Percentiles rank a stretch among this genome's conserved stretches.
These are phyloP conservation scores for Jacaranda copaia DNA, from an alignment of 257 asterid species.

Conservation along the genomic window DNA sequence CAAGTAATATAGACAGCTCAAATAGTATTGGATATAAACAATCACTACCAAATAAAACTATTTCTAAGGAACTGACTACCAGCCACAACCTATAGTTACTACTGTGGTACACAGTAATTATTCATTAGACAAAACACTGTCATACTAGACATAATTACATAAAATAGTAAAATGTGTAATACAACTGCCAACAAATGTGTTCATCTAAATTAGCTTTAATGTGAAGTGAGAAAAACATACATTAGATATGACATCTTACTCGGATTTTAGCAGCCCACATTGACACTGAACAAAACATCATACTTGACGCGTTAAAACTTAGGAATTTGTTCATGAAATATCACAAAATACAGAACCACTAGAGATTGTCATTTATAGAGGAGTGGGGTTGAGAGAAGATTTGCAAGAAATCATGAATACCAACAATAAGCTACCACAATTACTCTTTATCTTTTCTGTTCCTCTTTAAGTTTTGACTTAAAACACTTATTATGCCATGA, in stretches of 20 bases:
- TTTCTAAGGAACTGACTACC: not conserved
- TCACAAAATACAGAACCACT: no score
- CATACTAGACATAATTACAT: not conserved
- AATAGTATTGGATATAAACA: not conserved
- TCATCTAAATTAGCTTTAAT: slow-evolving; percentile 9
- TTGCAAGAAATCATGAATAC: no score
- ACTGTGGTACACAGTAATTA: not conserved
- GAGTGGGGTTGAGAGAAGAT: no score
- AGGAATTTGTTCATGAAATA: no score
- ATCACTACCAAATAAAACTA: slow-evolving; percentile 1
- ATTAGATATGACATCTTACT: not conserved
- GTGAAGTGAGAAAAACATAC: slow-evolving; percentile 3
- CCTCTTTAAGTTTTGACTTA: no score
- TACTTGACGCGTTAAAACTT: no score
- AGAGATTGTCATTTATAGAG: no score
- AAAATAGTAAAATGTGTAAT: not conserved
- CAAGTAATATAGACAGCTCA: not conserved
- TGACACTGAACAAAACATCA: no score
- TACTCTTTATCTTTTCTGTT: no score
- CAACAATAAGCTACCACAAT: no score
- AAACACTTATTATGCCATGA: no score
- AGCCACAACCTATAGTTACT: not conserved
- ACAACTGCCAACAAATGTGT: not conserved
- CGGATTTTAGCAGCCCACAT: no score
- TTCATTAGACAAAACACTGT: slow-evolving; percentile 1